Percentiles rank a stretch among this genome's conserved stretches.
These are phyloP conservation scores for Uronychia setigera DNA, from an alignment of 73 alveolate genomes.

Conservation along the genomic window DNA sequence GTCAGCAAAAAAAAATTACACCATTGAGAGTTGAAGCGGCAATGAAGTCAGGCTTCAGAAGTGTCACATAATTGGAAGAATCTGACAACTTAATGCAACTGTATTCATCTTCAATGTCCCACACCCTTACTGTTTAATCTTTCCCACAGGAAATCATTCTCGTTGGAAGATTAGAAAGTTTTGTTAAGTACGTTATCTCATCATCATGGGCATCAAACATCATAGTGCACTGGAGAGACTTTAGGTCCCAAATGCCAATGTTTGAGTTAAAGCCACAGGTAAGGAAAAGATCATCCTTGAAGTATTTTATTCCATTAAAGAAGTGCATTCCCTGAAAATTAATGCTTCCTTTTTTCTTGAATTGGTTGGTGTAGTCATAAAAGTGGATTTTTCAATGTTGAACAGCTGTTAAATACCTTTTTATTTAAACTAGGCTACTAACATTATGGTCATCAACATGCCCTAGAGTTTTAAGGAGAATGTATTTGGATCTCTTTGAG, in stretches of 20 bases:
- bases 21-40: too few species aligned
- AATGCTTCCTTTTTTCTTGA: background rate
- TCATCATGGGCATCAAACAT: background rate
- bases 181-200: background rate
- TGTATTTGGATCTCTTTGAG: background rate
- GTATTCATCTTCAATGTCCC: background rate
- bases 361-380: background rate
- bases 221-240: background rate
- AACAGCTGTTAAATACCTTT: background rate
- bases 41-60: too few species aligned
- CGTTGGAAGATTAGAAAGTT: background rate
- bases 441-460: background rate
- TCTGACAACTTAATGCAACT: too few species aligned
- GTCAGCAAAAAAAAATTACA: too few species aligned
- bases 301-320: background rate
- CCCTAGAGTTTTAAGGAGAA: background rate
- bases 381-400: background rate
- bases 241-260: background rate
- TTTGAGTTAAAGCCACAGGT: background rate
- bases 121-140: background rate
- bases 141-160: background rate
- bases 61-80: too few species aligned
- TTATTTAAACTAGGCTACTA: too few species aligned
- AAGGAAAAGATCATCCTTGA: background rate
- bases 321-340: background rate